Base-by-base conservation (phyloP, 2,329 filamentous ascomycete species). In the Fusarium brevicatenulatum region DNA sequence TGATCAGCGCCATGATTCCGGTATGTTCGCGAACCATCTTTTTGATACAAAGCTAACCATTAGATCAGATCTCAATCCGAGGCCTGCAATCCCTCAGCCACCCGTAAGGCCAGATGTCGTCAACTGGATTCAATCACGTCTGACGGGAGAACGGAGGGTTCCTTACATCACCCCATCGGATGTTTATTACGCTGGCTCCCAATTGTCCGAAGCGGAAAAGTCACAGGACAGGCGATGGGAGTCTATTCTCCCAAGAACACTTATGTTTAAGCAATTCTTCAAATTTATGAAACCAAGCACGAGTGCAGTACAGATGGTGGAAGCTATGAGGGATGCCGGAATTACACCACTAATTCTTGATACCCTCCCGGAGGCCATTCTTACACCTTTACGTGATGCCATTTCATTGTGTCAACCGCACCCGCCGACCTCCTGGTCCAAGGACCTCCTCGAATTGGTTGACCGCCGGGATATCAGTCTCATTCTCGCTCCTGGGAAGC, bases 381-480 rank as follows among this genome's bases (percentile, higher is more conserved):
- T 93, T 60, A 89, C 92, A 5, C 92, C 93, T 0, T 85, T 98
- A 19, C 92, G 92, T 78, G 95, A 98, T 82, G 91, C 92, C 9
- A 94, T 98, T 44, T 89, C 91, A n/a, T 88, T 90, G 71, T 97
- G 94, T 73, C 95, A 97, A 80, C 89, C 91, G n/a, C 89, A 90
- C 67, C 95, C 95, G 23, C 93, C 95, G 15, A 88, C 91, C 1
- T 89, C 87, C 3, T 98, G 95, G 95, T 86, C 89, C 19, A 87
- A 87, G 46, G 87, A 90, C 3, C 84, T 97, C 10, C 86, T 98
- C 19, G 87, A 91, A 60, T 84, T 98, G 9, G 90, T 98, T 18
- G 92, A 93, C 58, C 90, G 96, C 67, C 91, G 94, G 68, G 96
- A 98, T 79, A 88, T 98, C 46, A 91, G 90, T 72, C 86, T 91